A percentile compares a stretch with the other conserved stretches of the same genome.
These are phyloP conservation scores for Chytriomyces sp. DNA, from an alignment of 192 early-diverging fungal genomes.

Conservation along the genomic window DNA sequence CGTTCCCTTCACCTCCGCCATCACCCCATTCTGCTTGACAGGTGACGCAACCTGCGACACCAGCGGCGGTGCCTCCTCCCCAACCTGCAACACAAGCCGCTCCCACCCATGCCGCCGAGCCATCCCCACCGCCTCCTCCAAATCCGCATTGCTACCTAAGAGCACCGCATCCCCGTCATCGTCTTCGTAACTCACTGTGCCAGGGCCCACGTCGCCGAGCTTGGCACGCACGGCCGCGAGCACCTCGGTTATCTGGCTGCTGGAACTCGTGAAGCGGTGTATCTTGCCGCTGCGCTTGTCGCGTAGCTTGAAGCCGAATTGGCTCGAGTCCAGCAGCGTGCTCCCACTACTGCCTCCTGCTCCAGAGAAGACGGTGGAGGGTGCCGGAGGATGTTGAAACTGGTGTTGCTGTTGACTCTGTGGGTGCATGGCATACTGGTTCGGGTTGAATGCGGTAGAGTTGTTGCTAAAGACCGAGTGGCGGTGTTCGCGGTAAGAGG, in stretches of 20 bases:
- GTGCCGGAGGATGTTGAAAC: not conserved
- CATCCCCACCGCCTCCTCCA: conserved; percentile 81
- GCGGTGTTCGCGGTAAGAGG: not conserved
- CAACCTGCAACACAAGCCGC: conserved; percentile 69
- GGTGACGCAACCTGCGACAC: not conserved
- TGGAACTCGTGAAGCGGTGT: conserved; percentile 41
- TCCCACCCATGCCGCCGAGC: conserved; percentile 76
- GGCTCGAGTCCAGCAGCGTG: not conserved
- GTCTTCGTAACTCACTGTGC: conserved; percentile 68
- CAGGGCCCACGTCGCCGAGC: conserved; percentile 7
- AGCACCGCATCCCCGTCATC: conserved; percentile 89
- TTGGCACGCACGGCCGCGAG: conserved; percentile 14
- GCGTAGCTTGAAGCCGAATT: conserved; percentile 43
- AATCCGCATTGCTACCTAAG: conserved; percentile 74
- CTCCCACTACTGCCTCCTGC: not conserved
- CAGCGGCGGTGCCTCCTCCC: not conserved
- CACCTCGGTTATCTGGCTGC: conserved; percentile 17
- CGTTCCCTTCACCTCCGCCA: not conserved
- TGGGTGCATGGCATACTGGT: not conserved
- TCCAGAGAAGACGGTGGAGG: conserved; percentile 11
- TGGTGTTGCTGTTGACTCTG: not conserved
- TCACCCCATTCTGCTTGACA: no score
- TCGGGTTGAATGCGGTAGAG: not conserved
- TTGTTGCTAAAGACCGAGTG: not conserved
- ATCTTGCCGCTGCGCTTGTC: conserved; percentile 32